These are phyloP conservation scores for Ophiostoma sp. DNA, from an alignment of 2,329 filamentous ascomycete species.

Conservation along the genomic window DNA sequence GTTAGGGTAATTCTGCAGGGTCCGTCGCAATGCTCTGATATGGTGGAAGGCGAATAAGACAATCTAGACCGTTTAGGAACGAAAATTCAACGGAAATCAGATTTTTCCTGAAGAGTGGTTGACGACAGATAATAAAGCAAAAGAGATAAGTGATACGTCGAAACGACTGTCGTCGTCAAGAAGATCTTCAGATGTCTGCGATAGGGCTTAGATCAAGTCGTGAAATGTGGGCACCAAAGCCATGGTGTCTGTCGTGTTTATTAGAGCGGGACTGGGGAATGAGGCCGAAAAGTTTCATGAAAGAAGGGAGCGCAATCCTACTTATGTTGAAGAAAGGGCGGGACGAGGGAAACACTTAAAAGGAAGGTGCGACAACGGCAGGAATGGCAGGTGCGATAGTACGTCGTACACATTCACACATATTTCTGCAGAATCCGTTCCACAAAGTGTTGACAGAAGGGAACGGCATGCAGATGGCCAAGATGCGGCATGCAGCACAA, in stretches of 20 bases:
- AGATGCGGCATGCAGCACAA: conserved; percentile 6
- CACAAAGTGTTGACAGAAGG: neutral
- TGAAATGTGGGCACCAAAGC: neutral
- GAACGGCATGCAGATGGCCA: neutral
- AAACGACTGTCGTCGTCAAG: neutral
- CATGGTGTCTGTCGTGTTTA: neutral
- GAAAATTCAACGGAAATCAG: neutral
- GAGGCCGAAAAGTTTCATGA: neutral
- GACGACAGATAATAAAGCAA: neutral
- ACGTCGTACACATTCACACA: neutral
- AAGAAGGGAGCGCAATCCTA: neutral
- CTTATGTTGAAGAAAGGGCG: neutral
- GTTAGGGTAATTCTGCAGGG: neutral
- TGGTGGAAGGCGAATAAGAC: neutral
- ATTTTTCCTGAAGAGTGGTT: neutral
- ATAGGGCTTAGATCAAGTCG: neutral
- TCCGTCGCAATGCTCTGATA: neutral
- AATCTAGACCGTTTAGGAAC: neutral
- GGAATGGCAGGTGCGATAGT: neutral
- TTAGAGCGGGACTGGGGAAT: neutral
- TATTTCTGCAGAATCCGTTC: neutral
- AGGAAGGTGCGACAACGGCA: neutral
- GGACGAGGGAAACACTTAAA: neutral
- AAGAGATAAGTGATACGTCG: neutral
- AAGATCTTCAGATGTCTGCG: neutral